Evolutionary conservation across 805 yeast genomes (phyloP), one percentile per base, ranked within the genome.

Genomic region (Hanseniaspora osmophila): DNA sequence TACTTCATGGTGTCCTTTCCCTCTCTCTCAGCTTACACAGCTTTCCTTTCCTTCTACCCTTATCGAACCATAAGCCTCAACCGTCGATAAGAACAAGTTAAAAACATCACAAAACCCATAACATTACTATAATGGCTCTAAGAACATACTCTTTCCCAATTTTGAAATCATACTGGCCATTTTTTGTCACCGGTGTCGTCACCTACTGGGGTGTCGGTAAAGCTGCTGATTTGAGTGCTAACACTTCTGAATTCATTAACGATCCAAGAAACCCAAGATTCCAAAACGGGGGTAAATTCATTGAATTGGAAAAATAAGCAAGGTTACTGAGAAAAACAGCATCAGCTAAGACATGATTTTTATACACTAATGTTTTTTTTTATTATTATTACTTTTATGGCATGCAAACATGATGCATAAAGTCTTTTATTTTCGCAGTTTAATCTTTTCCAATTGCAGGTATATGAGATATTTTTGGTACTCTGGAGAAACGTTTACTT

Each of bases 251-350:
- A 69, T 86, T 79, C 73, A 77, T 80, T 69, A 85, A 86, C 67
- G 95, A 86, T 70, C 95, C 96, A 71, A 84, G 95, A 75, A 86
- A 86, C 74, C 96, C 96, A 68, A 81, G 94, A 71, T 83, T 84
- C 64, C 70, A 71, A 53, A 68, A 67, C 55, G 77, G 77, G 60
- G 78, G 69, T 58, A 71, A 72, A 53, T 62, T 67, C 42, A 65
- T 66, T 40, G 70, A 68, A 50, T 50, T 63, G 52, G 60, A 60
- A 45, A 55, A 52, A 40, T 27, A 41, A 13, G 35, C n/a, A 32
- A 9, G 6, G 4, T 22, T 22, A 22, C 27, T 22, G 6, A 22
- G 27, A 22, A 22, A 22, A 22, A 22, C 27, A 22, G 7, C 27
- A 22, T 17, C 16, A 15, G 18, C 4, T 37, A 10, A 16, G 18